These are phyloP conservation scores for Cytospora leucostoma DNA, from an alignment of 2,329 filamentous ascomycete species.

Conservation along the genomic window DNA sequence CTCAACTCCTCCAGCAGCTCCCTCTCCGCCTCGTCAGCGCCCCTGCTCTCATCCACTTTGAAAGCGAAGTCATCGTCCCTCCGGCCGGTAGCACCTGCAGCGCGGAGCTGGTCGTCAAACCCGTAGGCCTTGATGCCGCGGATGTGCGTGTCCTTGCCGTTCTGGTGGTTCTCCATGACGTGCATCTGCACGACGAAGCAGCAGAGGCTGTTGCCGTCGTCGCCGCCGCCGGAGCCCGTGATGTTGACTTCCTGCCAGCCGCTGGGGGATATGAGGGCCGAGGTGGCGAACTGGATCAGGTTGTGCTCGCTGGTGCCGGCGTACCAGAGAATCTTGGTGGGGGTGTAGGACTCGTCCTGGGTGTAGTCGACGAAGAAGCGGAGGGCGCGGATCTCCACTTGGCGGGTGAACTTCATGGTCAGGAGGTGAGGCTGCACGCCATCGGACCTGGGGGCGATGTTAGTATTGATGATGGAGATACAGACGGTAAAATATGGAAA, in stretches of 20 bases:
- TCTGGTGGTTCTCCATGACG: constrained; percentile 96
- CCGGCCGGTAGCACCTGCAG: constrained; percentile 35
- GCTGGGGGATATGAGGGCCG: constrained; percentile 75
- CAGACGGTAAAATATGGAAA: not conserved
- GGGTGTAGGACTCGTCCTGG: constrained; percentile 94
- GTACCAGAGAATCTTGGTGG: constrained; percentile 85
- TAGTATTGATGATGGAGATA: not conserved
- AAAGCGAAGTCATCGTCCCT: constrained; percentile 38
- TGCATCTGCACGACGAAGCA: constrained; percentile 89
- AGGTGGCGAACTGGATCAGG: constrained; percentile 81
- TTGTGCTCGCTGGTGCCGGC: constrained; percentile 92
- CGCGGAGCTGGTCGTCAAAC: constrained; percentile 52
- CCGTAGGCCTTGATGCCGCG: constrained; percentile 86
- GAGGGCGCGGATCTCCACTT: constrained; percentile 75
- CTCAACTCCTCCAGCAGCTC: constrained; percentile 37
- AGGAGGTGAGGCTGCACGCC: constrained; percentile 81
- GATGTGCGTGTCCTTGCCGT: constrained; percentile 98
- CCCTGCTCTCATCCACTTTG: constrained; percentile 36
- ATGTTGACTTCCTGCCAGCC: constrained; percentile 89
- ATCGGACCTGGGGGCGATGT: constrained; percentile 60
- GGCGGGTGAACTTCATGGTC: constrained; percentile 80
- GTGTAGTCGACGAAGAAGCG: constrained; percentile 89
- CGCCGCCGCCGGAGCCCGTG: constrained; percentile 55
- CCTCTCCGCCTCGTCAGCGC: constrained; percentile 39
- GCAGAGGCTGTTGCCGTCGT: constrained; percentile 73